Conservation (phyloP, 352 stramenopile genomes). For the Phytophthora litchii region DNA sequence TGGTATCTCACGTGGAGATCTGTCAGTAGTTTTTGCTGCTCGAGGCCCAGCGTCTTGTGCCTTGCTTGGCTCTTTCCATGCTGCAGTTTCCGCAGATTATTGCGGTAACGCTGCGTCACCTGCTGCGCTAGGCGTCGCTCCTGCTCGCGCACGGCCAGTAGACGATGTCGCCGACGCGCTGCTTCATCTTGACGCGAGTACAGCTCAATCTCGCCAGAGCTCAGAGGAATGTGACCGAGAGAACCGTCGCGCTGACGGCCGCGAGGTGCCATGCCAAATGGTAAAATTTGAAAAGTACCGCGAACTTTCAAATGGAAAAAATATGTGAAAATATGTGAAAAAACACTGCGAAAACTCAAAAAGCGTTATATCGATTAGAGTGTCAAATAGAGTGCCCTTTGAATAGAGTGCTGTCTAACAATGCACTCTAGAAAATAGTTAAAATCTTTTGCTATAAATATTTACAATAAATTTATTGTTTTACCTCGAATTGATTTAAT, state of each 20-base stretch:
- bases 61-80: constrained; percentile 33
- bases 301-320: neutral
- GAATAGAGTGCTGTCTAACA: too few species aligned
- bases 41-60: constrained; percentile 30
- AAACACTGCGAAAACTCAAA: too few species aligned
- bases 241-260: constrained; percentile 8
- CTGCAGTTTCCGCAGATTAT: constrained; percentile 65
- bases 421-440: too few species aligned
- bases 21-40: constrained; percentile 51
- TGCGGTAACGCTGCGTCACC: constrained; percentile 73
- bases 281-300: neutral
- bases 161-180: constrained; percentile 47
- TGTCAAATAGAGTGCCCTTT: too few species aligned
- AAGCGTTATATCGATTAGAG: too few species aligned
- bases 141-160: constrained; percentile 63
- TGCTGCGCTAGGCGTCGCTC: constrained; percentile 68
- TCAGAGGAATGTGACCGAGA: constrained; percentile 65
- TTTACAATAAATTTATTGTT: too few species aligned
- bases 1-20: constrained; percentile 60
- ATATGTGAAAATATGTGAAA: too few species aligned
- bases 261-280: constrained; percentile 19
- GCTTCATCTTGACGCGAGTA: constrained; percentile 63
- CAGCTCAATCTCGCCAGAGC: constrained; percentile 63
- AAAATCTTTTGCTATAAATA: too few species aligned
- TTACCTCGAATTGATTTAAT: too few species aligned